Conservation (phyloP, 371 early-diverging fungal species). For the Smittium mucronatum region DNA sequence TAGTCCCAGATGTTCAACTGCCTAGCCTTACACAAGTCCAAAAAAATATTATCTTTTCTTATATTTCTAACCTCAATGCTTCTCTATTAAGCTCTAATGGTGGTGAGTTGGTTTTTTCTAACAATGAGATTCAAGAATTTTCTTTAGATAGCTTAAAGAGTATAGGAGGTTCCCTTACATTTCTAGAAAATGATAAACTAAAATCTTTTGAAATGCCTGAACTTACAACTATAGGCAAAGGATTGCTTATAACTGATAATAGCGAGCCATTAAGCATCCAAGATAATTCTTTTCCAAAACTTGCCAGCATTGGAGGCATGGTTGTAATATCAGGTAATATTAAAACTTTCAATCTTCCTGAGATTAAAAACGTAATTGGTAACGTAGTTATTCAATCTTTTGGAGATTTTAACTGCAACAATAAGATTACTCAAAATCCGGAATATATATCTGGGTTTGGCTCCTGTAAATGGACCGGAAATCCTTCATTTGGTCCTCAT, state of each 20-base stretch:
- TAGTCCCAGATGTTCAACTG: not conserved
- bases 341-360: not conserved
- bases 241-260: not conserved
- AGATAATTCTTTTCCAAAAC: not conserved
- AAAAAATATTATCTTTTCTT: not conserved
- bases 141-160: not conserved
- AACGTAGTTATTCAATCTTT: not conserved
- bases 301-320: not conserved
- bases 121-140: not conserved
- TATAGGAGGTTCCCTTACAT: not conserved
- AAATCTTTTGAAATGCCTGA: not conserved
- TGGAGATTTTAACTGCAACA: not conserved
- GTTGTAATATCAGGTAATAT: not conserved
- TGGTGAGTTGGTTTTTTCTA: not conserved
- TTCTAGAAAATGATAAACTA: not conserved
- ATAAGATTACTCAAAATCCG: too few relatives aligned
- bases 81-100: not conserved
- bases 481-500: too few relatives aligned
- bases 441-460: too few relatives aligned
- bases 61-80: not conserved
- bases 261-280: not conserved
- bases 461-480: too few relatives aligned
- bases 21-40: not conserved
- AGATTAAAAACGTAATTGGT: not conserved
- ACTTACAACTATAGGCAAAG: not conserved